Evolutionary conservation across 2,329 filamentous ascomycete species (phyloP).

Genomic region (Aspergillus caelatus): DNA sequence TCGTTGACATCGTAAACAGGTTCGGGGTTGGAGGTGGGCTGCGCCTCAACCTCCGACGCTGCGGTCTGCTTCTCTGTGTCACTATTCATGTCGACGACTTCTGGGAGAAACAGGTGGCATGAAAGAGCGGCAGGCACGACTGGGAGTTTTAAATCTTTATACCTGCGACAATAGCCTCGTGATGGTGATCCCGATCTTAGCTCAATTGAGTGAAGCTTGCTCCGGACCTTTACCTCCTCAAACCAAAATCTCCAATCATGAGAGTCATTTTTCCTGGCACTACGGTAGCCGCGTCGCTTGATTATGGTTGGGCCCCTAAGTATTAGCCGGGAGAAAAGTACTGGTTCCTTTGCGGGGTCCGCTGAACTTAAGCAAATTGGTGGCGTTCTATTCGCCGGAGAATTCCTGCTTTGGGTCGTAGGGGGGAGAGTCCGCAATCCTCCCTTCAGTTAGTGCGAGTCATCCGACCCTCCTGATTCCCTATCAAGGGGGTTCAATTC

Average conservation of each 20-base stretch:
- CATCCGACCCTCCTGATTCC: no score
- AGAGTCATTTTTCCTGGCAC: no score
- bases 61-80: no score
- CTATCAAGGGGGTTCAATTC: no score
- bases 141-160: conserved; percentile 37
- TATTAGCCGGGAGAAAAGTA: background rate
- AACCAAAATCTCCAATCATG: background rate
- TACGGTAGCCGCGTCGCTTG: no score
- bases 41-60: no score
- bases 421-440: background rate
- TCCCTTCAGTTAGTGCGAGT: no score
- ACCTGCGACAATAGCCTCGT: conserved; percentile 25
- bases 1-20: no score
- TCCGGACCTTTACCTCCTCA: conserved; percentile 28
- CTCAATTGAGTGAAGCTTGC: conserved; percentile 30
- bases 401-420: conserved; percentile 2
- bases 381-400: conserved; percentile 6
- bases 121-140: conserved; percentile 6
- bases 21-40: no score
- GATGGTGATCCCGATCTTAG: conserved; percentile 11
- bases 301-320: no score
- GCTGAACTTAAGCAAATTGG: conserved; percentile 3
- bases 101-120: no score
- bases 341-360: conserved; percentile 4
- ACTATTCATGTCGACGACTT: no score